phyloP scores from a whole-genome alignment of 2,329 filamentous ascomycete genomes.

The Diaporthe ampelina region DNA sequence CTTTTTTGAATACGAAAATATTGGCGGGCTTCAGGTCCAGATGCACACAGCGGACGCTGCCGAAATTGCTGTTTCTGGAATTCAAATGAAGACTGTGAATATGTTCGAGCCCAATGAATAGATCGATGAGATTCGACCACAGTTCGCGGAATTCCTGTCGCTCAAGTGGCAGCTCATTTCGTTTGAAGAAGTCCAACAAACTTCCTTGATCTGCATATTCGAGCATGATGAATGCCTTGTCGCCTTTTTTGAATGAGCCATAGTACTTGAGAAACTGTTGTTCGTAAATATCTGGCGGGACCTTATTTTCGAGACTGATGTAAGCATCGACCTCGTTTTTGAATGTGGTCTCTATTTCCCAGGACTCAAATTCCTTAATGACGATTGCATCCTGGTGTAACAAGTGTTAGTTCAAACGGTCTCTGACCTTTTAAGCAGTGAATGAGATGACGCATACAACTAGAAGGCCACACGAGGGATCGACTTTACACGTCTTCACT shows the following conservation, averaged over 20 bases:
- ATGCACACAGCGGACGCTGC: background rate
- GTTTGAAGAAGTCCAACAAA: background rate
- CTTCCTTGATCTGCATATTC: background rate
- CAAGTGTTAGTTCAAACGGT: background rate
- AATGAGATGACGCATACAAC: background rate
- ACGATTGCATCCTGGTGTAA: background rate
- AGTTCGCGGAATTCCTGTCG: background rate
- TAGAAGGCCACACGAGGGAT: background rate
- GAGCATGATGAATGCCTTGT: constrained; percentile 1
- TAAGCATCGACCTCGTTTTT: background rate
- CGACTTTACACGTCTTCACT: background rate
- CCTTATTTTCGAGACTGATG: background rate
- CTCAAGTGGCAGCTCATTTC: background rate
- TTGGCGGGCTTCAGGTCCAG: constrained; percentile 3
- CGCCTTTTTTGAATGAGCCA: background rate
- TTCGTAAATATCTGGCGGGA: background rate
- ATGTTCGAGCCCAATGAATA: background rate
- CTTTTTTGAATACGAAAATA: background rate
- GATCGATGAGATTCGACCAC: background rate
- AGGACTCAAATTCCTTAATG: background rate
- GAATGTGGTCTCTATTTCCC: background rate
- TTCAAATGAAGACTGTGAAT: background rate
- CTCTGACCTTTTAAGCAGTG: background rate
- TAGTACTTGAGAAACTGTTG: background rate
- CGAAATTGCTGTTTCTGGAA: background rate